Conservation (phyloP, 345 rosid species). For the Orychophragmus violaceus region DNA sequence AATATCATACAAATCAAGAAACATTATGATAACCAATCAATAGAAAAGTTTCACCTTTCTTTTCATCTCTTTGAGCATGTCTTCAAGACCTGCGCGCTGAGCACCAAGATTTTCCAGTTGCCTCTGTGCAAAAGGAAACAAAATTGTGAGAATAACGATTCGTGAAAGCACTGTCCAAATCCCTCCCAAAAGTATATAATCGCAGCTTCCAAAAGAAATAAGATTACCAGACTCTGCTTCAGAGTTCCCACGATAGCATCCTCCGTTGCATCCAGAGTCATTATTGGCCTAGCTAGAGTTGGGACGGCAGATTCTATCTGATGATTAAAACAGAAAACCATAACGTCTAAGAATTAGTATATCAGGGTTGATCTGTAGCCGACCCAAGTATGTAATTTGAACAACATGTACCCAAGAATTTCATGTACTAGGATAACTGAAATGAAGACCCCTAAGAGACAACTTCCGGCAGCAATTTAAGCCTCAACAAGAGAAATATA, state of each 20-base stretch:
- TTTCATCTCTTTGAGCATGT: conserved; percentile 98
- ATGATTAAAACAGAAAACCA: conserved; percentile 22
- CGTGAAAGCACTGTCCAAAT: not conserved
- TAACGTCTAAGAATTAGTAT: conserved; percentile 1
- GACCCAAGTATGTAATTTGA: not conserved
- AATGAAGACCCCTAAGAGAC: not conserved
- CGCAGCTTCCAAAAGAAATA: conserved; percentile 12
- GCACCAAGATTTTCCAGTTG: conserved; percentile 96
- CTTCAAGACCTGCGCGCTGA: conserved; percentile 98
- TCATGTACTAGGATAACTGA: not conserved
- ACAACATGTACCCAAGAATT: not conserved
- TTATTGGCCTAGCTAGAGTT: conserved; percentile 79
- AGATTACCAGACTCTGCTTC: conserved; percentile 86
- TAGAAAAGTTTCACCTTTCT: conserved; percentile 55
- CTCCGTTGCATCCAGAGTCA: conserved; percentile 96
- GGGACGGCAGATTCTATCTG: conserved; percentile 96
- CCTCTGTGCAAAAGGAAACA: conserved; percentile 52
- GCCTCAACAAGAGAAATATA: not conserved
- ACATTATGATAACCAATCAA: not conserved
- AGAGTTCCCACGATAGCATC: conserved; percentile 89
- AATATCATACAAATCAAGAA: conserved; percentile 4
- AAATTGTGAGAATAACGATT: conserved; percentile 7
- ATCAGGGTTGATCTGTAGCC: not conserved
- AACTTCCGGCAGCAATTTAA: not conserved
- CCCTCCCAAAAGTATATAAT: not conserved